Conservation (phyloP, 192 early-diverging fungal species). For the Neocallimastix lanati region DNA sequence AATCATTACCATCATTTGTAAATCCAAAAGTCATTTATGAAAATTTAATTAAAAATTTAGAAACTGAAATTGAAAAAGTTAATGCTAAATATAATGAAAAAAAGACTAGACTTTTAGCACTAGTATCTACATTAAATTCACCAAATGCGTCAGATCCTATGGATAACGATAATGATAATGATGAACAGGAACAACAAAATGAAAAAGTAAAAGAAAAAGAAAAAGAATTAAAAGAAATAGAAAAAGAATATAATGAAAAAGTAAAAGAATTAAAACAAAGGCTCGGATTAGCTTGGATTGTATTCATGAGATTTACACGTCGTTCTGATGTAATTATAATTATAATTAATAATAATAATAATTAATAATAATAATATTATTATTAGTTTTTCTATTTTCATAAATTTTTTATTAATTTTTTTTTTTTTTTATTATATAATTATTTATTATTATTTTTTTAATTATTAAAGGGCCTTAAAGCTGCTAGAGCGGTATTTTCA, state of each 20-base stretch:
- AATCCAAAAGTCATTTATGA: slow-evolving; percentile 17
- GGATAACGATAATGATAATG: neutral
- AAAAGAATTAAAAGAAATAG: neutral
- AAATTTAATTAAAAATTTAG: slow-evolving; percentile 12
- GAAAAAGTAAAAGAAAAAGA: neutral
- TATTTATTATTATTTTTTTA: neutral
- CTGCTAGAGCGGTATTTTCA: slow-evolving; percentile 55
- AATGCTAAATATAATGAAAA: slow-evolving; percentile 21
- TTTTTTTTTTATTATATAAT: too few species aligned
- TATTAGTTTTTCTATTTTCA: too few species aligned
- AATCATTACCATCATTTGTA: neutral
- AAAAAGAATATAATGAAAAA: slow-evolving; percentile 24
- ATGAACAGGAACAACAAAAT: neutral
- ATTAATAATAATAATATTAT: too few species aligned
- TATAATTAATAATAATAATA: slow-evolving; percentile 5
- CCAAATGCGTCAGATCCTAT: neutral
- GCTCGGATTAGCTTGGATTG: slow-evolving; percentile 61
- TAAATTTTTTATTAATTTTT: too few species aligned
- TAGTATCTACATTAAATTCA: neutral
- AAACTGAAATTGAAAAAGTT: slow-evolving; percentile 7
- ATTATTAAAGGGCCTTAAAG: slow-evolving; percentile 38
- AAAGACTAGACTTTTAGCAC: slow-evolving; percentile 5
- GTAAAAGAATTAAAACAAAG: slow-evolving; percentile 31
- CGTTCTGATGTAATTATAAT: slow-evolving; percentile 43
- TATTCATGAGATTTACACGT: slow-evolving; percentile 66